Base-by-base conservation (phyloP, 2,329 filamentous ascomycete genomes). In the Colletotrichum liaoningense region DNA sequence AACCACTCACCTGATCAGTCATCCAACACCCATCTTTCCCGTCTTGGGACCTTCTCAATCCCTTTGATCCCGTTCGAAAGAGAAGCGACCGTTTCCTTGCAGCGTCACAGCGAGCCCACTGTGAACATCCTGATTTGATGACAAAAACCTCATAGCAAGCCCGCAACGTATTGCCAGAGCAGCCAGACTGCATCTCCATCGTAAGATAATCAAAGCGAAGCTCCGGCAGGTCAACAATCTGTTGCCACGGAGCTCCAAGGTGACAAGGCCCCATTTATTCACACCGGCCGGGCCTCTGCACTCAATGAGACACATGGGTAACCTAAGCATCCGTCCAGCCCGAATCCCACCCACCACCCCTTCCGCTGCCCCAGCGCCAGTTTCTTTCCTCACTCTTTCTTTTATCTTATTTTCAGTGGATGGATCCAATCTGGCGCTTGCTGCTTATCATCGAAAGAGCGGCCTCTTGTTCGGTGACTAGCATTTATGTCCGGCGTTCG, bases 51-150 rank as follows among this genome's bases (percentile, higher is more conserved):
- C 59, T 28, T n/a, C 22, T 54, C 49, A 54, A 54, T n/a, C 49
- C 49, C 38, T 33, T 63, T 54, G 38, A 26, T 52, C 28, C n/a
- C 38, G 26, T 55, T 46, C 35, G 26, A 35, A 62, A 30, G 49
- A 11, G 38, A 52, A 59, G 33, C 49, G 35, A 42, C 35, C 60
- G 60, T 69, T 66, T 16, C 63, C 63, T 67, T 42, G 33, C 33
- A 67, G 63, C 42, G 68, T 71, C 68, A 55, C 63, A 60, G 33
- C 46, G 33, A 58, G 62, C 19, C 69, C 69, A 63, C 49, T 16
- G 28, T 9, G 28, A 46, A 54, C 42, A 19, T 30, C 49, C 38
- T 54, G 58, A 69, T 63, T 63, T 57, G 58, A n/a, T 33, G 54
- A 58, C n/a, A 59, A 59, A 69, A 63, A 58, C 65, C 69, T 73